A percentile compares a stretch with the other conserved stretches of the same genome.
Conservation (phyloP, 306 rosid species). For the Echinosophora koreensis region DNA sequence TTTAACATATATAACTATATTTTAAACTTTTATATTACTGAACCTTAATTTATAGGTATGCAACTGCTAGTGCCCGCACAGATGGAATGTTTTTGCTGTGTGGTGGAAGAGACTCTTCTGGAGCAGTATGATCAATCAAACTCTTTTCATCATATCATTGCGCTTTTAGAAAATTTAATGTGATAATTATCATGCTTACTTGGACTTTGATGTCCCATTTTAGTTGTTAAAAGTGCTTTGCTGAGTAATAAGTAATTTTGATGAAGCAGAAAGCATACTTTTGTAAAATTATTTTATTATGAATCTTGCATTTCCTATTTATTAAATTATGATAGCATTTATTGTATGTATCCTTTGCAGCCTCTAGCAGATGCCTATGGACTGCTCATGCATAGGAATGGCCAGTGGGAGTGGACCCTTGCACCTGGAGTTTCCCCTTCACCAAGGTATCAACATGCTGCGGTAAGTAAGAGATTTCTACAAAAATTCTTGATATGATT, state of each 20-base stretch:
- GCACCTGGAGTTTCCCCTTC: constrained; percentile 99
- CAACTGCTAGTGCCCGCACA: constrained; percentile 98
- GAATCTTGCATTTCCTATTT: constrained; percentile 28
- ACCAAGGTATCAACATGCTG: constrained; percentile 96
- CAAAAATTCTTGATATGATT: constrained; percentile 28
- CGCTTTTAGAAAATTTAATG: constrained; percentile 30
- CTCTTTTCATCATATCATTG: constrained; percentile 39
- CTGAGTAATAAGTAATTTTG: constrained; percentile 23
- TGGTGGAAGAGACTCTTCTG: constrained; percentile 97
- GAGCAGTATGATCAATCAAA: constrained; percentile 68
- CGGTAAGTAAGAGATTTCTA: constrained; percentile 70
- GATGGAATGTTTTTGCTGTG: constrained; percentile 99
- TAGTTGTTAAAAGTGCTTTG: constrained; percentile 12
- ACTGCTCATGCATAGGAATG: constrained; percentile 95
- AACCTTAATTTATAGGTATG: constrained; percentile 81
- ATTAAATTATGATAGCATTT: constrained; percentile 24
- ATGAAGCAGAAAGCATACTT: constrained; percentile 30
- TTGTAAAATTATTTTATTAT: constrained; percentile 19
- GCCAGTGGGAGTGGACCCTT: constrained; percentile 99
- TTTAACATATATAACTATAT: background rate
- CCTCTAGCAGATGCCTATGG: constrained; percentile 97
- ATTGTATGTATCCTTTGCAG: constrained; percentile 57
- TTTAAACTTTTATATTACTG: constrained; percentile 22
- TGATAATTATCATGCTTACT: constrained; percentile 12
- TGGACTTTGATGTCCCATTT: constrained; percentile 30